Conservation (phyloP, 441 rosid species). For the Populus hybrid region DNA sequence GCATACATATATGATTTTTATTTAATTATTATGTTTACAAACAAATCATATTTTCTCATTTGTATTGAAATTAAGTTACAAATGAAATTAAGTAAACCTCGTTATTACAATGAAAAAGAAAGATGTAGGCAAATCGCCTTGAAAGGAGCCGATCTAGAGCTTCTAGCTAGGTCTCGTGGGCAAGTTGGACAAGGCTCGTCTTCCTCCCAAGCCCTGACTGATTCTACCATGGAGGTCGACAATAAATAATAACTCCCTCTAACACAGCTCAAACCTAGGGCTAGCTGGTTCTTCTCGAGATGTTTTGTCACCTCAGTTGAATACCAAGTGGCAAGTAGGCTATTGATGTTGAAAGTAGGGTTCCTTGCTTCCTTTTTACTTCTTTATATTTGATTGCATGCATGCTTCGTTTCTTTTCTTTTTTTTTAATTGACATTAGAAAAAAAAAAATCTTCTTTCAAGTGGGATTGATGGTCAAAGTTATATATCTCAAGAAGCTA, state of each 20-base stretch:
- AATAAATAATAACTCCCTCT: background rate
- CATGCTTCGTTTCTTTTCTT: background rate
- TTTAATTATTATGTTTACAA: too few species aligned
- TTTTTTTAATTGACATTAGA: background rate
- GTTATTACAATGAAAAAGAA: too few species aligned
- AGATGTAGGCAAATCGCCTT: background rate
- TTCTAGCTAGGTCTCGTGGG: background rate
- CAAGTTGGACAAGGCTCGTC: background rate
- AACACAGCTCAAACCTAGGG: background rate
- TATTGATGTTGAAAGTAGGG: background rate
- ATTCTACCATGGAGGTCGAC: background rate
- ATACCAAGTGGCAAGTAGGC: background rate
- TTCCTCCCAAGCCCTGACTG: background rate
- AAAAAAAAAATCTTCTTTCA: background rate
- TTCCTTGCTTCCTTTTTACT: background rate
- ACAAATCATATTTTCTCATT: too few species aligned
- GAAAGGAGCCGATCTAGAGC: background rate
- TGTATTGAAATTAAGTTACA: too few species aligned
- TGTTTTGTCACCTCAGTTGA: background rate
- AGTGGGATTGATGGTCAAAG: background rate
- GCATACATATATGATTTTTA: too few species aligned
- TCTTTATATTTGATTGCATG: background rate
- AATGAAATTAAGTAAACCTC: too few species aligned
- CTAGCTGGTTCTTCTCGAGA: background rate
- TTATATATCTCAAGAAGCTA: too few species aligned